Evolutionary conservation across 2,329 filamentous ascomycete genomes (phyloP).

Genomic region (Trichoderma sp.): DNA sequence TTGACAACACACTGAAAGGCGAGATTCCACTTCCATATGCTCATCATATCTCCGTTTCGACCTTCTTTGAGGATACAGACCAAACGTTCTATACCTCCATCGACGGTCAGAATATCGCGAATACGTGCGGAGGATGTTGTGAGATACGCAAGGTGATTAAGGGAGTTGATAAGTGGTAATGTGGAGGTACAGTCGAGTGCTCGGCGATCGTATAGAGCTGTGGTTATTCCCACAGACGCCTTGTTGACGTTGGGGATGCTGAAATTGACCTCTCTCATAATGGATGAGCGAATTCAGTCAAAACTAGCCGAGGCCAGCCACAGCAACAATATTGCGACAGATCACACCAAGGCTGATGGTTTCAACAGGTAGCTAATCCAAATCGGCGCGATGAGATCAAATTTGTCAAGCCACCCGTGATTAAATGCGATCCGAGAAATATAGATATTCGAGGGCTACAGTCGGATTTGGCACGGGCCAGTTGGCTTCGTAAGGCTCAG

Average conservation of each 20-base stretch:
- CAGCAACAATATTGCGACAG: neutral
- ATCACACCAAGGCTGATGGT: neutral
- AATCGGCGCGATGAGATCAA: neutral
- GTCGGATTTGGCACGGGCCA: neutral
- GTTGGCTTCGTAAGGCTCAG: conserved; percentile 11
- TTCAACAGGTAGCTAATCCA: neutral
- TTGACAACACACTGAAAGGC: conserved; percentile 99
- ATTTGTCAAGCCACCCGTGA: neutral
- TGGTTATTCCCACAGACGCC: conserved; percentile 97
- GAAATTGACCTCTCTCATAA: conserved; percentile 99
- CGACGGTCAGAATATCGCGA: conserved; percentile 94
- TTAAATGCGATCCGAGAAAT: neutral
- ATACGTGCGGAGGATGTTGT: conserved; percentile 97
- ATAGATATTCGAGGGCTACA: neutral
- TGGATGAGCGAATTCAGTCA: conserved; percentile 43
- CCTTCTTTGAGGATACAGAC: conserved; percentile 98
- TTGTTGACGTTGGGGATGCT: conserved; percentile 99
- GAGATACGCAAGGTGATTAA: conserved; percentile 97
- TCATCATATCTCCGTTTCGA: conserved; percentile 97
- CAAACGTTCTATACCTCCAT: conserved; percentile 94
- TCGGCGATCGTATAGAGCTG: conserved; percentile 94
- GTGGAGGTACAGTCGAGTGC: conserved; percentile 98
- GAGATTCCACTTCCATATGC: conserved; percentile 99
- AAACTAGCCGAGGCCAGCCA: neutral
- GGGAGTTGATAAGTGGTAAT: conserved; percentile 94